Evolutionary conservation across 352 stramenopile species (phyloP).

Genomic region (Pythium phragmitis): DNA sequence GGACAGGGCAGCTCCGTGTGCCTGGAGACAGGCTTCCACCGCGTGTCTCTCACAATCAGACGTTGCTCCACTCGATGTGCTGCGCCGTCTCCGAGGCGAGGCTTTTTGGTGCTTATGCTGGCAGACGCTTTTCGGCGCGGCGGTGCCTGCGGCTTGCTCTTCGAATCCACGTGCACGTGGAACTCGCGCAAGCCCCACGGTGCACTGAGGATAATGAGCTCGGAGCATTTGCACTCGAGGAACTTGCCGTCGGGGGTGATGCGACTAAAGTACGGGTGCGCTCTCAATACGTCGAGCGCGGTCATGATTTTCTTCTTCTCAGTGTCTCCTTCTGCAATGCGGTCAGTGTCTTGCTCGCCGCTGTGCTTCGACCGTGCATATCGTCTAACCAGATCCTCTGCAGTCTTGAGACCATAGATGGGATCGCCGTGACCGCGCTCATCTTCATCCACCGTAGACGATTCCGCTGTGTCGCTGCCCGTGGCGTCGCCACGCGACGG

Average conservation of each 20-base stretch:
- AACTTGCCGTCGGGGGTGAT: constrained; percentile 69
- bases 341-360: neutral
- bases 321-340: neutral
- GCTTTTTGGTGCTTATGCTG: constrained; percentile 14
- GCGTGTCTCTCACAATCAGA: constrained; percentile 53
- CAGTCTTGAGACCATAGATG: neutral
- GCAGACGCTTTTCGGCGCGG: constrained; percentile 8
- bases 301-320: constrained; percentile 29
- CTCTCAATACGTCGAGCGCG: constrained; percentile 33
- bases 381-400: neutral
- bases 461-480: no score
- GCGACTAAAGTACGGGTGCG: constrained; percentile 48
- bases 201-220: constrained; percentile 49
- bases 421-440: neutral
- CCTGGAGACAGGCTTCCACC: constrained; percentile 47
- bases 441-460: neutral
- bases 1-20: constrained; percentile 57
- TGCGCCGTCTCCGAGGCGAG: constrained; percentile 25
- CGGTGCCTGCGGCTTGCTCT: constrained; percentile 34
- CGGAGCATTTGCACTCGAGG: constrained; percentile 62
- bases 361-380: neutral
- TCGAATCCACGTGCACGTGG: constrained; percentile 53
- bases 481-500: no score
- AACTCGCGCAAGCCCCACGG: constrained; percentile 66
- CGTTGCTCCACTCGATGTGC: constrained; percentile 34